phyloP scores from a whole-genome alignment of 2,329 filamentous ascomycete species.

The Zopfia rhizophila region DNA sequence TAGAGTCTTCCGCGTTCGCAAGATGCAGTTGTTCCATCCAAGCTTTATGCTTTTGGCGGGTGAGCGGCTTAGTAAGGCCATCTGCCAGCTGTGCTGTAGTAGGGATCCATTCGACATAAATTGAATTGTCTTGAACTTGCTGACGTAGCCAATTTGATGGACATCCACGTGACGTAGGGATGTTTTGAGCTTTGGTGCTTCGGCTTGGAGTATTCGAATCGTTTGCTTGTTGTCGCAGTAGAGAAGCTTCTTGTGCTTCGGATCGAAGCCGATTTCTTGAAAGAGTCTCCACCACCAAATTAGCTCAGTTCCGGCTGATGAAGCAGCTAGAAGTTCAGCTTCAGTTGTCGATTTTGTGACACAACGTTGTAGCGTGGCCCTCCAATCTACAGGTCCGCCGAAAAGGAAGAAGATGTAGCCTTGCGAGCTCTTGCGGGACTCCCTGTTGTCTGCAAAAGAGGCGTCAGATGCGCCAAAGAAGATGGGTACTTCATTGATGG shows the following conservation, averaged over 20 bases:
- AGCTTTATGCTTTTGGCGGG: constrained; percentile 4
- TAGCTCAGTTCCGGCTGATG: constrained; percentile 10
- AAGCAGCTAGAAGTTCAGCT: constrained; percentile 26
- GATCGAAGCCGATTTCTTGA: constrained; percentile 19
- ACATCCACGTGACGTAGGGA: constrained; percentile 19
- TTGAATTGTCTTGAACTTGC: constrained; percentile 1
- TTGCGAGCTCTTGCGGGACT: constrained; percentile 24
- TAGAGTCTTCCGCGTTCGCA: too few species aligned
- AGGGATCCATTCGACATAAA: constrained; percentile 2
- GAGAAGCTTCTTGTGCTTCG: too few species aligned
- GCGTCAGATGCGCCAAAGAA: constrained; percentile 28
- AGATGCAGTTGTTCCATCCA: too few species aligned
- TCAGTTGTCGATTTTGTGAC: constrained; percentile 35
- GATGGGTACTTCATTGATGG: constrained; percentile 1
- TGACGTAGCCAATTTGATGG: constrained; percentile 13
- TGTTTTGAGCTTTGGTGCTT: constrained; percentile 3
- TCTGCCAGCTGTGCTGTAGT: constrained; percentile 1
- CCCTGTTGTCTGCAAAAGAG: constrained; percentile 25
- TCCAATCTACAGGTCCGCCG: constrained; percentile 25
- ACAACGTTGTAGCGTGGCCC: constrained; percentile 19
- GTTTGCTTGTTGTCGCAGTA: constrained; percentile 21
- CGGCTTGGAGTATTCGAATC: constrained; percentile 17
- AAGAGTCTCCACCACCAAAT: constrained; percentile 24
- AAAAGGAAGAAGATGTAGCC: constrained; percentile 35
- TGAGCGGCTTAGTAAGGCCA: constrained; percentile 8